Conservation (phyloP, 257 asterid genomes). For the Gentiana macrophylla region DNA sequence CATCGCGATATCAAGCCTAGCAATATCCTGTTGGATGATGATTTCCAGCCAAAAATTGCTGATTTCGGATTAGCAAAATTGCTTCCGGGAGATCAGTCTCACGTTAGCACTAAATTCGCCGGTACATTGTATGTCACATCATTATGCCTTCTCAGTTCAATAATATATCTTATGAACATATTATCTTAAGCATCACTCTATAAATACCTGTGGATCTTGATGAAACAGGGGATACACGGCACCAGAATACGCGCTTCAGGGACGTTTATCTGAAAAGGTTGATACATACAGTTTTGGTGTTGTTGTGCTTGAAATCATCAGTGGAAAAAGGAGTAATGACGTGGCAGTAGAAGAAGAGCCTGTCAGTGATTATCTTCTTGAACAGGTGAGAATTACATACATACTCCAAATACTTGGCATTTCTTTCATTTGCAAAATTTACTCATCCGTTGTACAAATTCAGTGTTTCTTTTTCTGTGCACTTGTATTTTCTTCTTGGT, state of each 20-base stretch:
- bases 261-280: conserved; percentile 76
- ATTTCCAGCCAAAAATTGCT: conserved; percentile 58
- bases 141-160: not conserved
- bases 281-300: conserved; percentile 79
- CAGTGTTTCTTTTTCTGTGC: too few species aligned
- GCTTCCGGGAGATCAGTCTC: conserved; percentile 62
- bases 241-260: conserved; percentile 78
- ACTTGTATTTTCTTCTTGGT: too few species aligned
- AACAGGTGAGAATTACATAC: conserved; percentile 28
- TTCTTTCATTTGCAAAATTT: too few species aligned
- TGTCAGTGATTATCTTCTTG: conserved; percentile 52
- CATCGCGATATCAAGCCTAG: conserved; percentile 78
- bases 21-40: conserved; percentile 53
- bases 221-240: conserved; percentile 69
- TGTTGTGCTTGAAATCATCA: conserved; percentile 56
- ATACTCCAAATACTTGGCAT: too few species aligned
- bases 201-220: not conserved
- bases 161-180: too few species aligned
- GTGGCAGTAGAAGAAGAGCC: conserved; percentile 34
- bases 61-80: conserved; percentile 82
- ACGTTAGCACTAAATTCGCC: conserved; percentile 81
- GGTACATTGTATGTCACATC: conserved; percentile 61
- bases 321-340: conserved; percentile 58
- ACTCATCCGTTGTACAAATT: too few species aligned
- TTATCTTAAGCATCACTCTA: too few species aligned